Evolutionary conservation across 1,284 basidiomycete genomes (phyloP), one percentile per base, ranked within the genome.

Genomic region (Pascua sp.): DNA sequence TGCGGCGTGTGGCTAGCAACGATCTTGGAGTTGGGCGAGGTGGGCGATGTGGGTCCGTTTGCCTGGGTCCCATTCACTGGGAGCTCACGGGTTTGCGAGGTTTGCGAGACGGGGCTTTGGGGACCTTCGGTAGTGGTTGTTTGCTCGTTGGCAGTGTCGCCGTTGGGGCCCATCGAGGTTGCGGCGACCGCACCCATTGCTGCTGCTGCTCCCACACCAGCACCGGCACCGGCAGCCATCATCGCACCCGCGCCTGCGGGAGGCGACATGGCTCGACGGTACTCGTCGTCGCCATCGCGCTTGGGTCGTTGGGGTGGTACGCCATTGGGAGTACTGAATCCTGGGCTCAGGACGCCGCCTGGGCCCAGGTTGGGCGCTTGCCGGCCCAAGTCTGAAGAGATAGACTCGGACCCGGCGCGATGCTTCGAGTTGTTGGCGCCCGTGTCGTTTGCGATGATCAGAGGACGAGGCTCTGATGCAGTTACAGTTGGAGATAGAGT

Each of bases 251-350:
- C 24, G 24, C 24, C 24, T 41, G 42, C 45, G n/a, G 52, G 52
- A 13, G 57, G 78, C 24, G 76, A 77, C 66, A 76, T 70, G 13
- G 73, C 69, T 38, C 76, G 65, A 11, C 77, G 75, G 56, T 65
- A 78, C 47, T 73, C 67, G 4, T 86, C 85, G 39, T 88, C 86
- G 49, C 87, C 88, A 17, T 87, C 86, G 53, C 86, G 80, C 51
- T 78, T 76, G 2, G 86, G 85, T 47, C 86, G 83, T 61, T 82
- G 75, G 11, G 86, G 84, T 17, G 78, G 73, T 64, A 82, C 84
- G 54, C 78, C 81, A 39, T 66, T 65, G 15, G 56, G 45, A 32
- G 24, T 32, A 32, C 24, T 32, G 24, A 32, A 32, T 32, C 24
- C 24, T 12, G 37, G 50, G 36, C 38, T 86, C 85, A 44, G 87